phyloP scores from a whole-genome alignment of 441 rosid species.

The Gossypium gossypioides region DNA sequence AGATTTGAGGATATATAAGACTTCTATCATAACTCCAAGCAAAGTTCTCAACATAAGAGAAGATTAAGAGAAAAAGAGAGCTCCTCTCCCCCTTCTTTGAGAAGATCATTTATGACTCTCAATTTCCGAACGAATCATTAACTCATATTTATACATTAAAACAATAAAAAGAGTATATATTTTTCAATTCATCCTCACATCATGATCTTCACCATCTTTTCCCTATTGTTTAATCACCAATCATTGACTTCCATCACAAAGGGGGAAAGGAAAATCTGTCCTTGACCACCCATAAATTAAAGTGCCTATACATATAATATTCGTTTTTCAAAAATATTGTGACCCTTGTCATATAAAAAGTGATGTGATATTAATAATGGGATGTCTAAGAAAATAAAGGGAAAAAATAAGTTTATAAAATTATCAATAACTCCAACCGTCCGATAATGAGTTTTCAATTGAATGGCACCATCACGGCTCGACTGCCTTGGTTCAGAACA shows the following conservation, averaged over 20 bases:
- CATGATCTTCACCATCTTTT: background rate
- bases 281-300: background rate
- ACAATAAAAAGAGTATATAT: no score
- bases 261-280: background rate
- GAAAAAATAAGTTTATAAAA: background rate
- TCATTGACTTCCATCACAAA: background rate
- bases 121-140: no score
- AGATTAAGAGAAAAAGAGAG: no score
- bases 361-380: background rate
- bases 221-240: background rate
- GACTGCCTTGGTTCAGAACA: background rate
- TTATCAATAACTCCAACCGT: background rate
- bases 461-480: background rate
- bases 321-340: background rate
- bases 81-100: no score
- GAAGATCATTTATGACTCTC: no score
- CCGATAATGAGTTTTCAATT: slow-evolving; percentile 12
- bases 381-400: background rate
- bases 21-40: no score
- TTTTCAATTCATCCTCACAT: no score
- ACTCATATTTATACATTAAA: no score
- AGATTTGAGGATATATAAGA: no score
- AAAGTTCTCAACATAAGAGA: no score
- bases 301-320: background rate
- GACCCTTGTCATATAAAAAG: background rate